Percentiles rank a stretch among this genome's conserved stretches.
These are phyloP conservation scores for Psilocybe cyanescens DNA, from an alignment of 768 basidiomycete species.

Conservation along the genomic window DNA sequence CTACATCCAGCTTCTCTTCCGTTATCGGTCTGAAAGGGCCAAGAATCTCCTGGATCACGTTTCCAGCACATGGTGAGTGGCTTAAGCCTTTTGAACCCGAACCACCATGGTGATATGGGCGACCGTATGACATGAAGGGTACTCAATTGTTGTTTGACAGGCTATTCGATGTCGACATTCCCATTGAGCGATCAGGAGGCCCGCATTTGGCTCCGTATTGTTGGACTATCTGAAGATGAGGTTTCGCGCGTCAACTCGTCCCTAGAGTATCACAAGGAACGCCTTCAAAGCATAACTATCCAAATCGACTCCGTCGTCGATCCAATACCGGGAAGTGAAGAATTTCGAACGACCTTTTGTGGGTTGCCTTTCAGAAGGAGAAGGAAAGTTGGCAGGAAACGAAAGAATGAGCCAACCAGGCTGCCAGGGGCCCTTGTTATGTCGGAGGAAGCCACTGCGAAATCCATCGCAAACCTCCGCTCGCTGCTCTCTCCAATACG, in stretches of 20 bases:
- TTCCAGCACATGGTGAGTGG: neutral
- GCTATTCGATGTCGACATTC: constrained; percentile 5
- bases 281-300: neutral
- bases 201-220: constrained; percentile 7
- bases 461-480: constrained; percentile 3
- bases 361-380: constrained; percentile 6
- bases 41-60: neutral
- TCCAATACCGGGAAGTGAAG: neutral
- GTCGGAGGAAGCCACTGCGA: neutral
- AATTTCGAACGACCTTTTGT: neutral
- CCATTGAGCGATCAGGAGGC: constrained; percentile 4
- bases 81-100: neutral
- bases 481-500: constrained; percentile 21
- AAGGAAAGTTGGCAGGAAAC: neutral
- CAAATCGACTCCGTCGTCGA: constrained; percentile 3
- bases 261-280: constrained; percentile 6
- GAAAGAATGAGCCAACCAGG: neutral
- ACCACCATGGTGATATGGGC: neutral
- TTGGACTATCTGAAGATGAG: constrained; percentile 6
- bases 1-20: neutral
- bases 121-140: neutral
- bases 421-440: neutral
- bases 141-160: neutral
- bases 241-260: neutral
- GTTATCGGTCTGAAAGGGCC: neutral